phyloP scores from a whole-genome alignment of 1,284 basidiomycete species.

The Ceratobasidium sp. region DNA sequence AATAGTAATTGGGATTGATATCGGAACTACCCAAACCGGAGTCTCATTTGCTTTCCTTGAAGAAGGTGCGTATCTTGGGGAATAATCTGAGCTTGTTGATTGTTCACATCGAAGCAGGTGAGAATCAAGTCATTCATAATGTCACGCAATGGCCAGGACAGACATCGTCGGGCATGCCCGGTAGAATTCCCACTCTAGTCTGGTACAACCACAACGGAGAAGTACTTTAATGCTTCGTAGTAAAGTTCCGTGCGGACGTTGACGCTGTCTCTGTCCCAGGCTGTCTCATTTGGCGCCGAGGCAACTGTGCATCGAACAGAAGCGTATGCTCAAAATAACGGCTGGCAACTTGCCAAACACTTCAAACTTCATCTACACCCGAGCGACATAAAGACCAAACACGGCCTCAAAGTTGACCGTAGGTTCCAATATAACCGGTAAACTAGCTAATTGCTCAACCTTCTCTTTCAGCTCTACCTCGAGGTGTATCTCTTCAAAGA shows the following conservation, averaged over 20 bases:
- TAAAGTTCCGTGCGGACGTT: background rate
- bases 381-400: slow-evolving; percentile 26
- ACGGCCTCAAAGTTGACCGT: slow-evolving; percentile 28
- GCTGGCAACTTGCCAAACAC: slow-evolving; percentile 44
- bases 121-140: background rate
- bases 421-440: background rate
- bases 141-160: slow-evolving; percentile 34
- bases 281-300: slow-evolving; percentile 43
- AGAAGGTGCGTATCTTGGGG: background rate
- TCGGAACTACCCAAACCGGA: slow-evolving; percentile 36
- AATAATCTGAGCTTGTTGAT: background rate
- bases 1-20: slow-evolving; percentile 41
- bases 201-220: slow-evolving; percentile 19
- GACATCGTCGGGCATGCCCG: background rate
- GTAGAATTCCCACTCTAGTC: slow-evolving; percentile 19
- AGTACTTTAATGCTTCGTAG: background rate
- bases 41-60: slow-evolving; percentile 32
- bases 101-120: background rate
- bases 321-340: slow-evolving; percentile 31
- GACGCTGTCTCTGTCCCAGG: no score
- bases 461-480: slow-evolving; percentile 28
- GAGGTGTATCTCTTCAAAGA: slow-evolving; percentile 8
- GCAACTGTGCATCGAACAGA: no score
- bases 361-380: slow-evolving; percentile 49
- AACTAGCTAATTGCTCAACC: background rate